Percentiles rank a stretch among this genome's conserved stretches.
Evolutionary conservation across 1,139 yeast species (phyloP).

Genomic region (Candida tetrigidarum): DNA sequence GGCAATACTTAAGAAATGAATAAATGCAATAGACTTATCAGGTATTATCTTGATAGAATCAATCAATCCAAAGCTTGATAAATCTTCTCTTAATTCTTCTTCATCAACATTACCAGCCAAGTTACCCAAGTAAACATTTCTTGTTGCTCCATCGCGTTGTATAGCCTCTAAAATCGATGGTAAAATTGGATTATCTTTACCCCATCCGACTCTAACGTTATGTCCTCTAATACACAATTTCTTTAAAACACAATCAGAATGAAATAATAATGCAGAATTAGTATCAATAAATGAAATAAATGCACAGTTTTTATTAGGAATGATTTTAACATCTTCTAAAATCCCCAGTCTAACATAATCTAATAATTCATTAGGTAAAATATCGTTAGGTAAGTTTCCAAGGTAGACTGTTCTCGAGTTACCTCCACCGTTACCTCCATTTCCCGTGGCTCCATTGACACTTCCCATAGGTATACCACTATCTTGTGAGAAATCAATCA

Average conservation of each 20-base stretch:
- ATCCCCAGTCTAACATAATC: conserved; percentile 93
- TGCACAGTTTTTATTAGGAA: conserved; percentile 62
- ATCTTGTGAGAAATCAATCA: neutral
- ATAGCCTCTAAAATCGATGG: conserved; percentile 76
- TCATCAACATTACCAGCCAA: conserved; percentile 54
- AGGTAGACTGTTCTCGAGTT: conserved; percentile 75
- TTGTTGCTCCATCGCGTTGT: conserved; percentile 85
- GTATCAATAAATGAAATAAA: conserved; percentile 65
- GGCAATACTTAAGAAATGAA: conserved; percentile 60
- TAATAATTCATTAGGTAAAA: conserved; percentile 79
- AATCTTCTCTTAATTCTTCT: conserved; percentile 55
- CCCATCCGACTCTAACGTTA: conserved; percentile 72
- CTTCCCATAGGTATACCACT: conserved; percentile 10
- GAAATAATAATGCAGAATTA: conserved; percentile 62
- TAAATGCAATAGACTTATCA: conserved; percentile 64
- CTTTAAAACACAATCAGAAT: conserved; percentile 63
- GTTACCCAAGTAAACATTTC: conserved; percentile 86
- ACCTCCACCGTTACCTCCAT: conserved; percentile 13
- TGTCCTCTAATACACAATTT: conserved; percentile 59
- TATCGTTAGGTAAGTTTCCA: conserved; percentile 85
- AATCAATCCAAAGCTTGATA: conserved; percentile 55
- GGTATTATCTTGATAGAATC: conserved; percentile 61
- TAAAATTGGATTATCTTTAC: conserved; percentile 64
- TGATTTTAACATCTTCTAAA: conserved; percentile 70
- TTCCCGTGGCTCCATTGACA: conserved; percentile 13